Conservation (phyloP, 192 early-diverging fungal species). For the Podila horticola region DNA sequence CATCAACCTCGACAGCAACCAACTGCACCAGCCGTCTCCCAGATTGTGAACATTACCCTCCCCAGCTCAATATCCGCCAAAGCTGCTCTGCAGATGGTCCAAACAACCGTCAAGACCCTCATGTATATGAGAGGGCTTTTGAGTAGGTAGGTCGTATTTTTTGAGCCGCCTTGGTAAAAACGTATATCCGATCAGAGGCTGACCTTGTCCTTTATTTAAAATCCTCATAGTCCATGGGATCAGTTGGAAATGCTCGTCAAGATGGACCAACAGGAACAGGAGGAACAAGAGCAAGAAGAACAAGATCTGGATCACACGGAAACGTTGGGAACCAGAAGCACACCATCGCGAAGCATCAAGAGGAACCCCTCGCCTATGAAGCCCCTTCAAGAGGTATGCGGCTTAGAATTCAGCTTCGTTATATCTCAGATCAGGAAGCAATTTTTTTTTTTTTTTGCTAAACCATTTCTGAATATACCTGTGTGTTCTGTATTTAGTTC, state of each 20-base stretch:
- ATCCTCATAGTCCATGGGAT: constrained; percentile 23
- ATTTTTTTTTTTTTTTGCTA: not conserved
- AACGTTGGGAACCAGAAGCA: not conserved
- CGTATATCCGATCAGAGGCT: not conserved
- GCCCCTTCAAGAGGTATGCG: constrained; percentile 13
- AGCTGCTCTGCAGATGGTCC: constrained; percentile 15
- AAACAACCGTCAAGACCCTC: constrained; percentile 10
- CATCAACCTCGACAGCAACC: not conserved
- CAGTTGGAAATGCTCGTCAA: constrained; percentile 29
- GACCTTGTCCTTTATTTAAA: not conserved
- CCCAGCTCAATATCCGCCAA: constrained; percentile 20
- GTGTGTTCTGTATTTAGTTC: not conserved
- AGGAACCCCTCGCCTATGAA: not conserved
- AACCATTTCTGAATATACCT: not conserved
- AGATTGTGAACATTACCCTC: constrained; percentile 24
- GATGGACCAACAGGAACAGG: constrained; percentile 7
- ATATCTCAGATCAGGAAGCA: not conserved
- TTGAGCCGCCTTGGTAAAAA: not conserved
- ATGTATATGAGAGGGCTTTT: constrained; percentile 40
- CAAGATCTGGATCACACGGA: not conserved
- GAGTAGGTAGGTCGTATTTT: constrained; percentile 11
- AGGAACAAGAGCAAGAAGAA: not conserved
- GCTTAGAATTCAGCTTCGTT: no score
- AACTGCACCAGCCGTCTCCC: not conserved
- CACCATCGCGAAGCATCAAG: not conserved